Base-by-base conservation (phyloP, 257 asterid species). In the Solanum megistacrolobum region DNA sequence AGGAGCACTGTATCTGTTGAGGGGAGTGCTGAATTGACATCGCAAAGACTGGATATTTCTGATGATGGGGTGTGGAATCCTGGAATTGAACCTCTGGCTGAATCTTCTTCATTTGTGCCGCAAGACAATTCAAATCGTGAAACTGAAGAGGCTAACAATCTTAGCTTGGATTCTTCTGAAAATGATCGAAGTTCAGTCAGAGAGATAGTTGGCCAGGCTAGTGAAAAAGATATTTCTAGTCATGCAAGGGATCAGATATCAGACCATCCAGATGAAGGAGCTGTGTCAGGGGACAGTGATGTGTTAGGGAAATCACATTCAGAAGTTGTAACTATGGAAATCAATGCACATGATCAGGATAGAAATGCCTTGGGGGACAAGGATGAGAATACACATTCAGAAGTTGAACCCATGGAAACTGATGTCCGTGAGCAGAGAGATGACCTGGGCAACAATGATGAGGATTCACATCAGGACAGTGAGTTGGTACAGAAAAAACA, bases 31-130 rank as follows among this genome's bases (percentile, higher is more conserved):
- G 41, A 31, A 36, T 11, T 29, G 83, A 86, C 39, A 87, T 81
- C 6, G 14, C 86, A 48, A 84, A 91, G 87, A 74, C 83, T 66
- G 84, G 91, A 72, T 87, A 86, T 86, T 90, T 71, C 76, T 31
- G 89, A 87, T 88, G 93, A 88, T 65, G 93, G 74, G 86, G 93
- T 55, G 9, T 79, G 87, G 92, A 92, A 91, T 87, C 92, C 91
- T 14, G 94, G 93, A 60, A 91, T 89, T 88, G 90, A 88, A 75
- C 85, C 86, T 83, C 71, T 36, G 78, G 89, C 9, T 12, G 91
- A 52, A 46, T 68, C 43, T 39, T 79, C 88, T 79, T 76, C 87
- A 14, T 27, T 43, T 74, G 83, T 83, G 87, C 87, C 38, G 12
- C 81, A 46, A 83, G 92, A 89, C 31, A 91, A 89, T 65, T 83